A percentile compares a stretch with the other conserved stretches of the same genome.
These are phyloP conservation scores for Pezicula rhizophila DNA, from an alignment of 2,329 filamentous ascomycete species.

Conservation along the genomic window DNA sequence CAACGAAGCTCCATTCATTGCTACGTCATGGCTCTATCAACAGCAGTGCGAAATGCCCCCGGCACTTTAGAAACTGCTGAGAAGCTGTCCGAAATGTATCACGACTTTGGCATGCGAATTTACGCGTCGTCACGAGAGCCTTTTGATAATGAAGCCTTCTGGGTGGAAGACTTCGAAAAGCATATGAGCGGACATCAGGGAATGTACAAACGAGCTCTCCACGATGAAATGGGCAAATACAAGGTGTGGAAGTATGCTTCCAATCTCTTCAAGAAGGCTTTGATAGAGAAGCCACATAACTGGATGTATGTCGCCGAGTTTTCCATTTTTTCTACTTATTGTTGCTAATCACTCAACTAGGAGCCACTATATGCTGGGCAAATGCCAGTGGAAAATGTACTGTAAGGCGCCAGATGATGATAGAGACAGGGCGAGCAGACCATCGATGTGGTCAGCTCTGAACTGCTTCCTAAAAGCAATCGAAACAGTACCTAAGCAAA, in stretches of 20 bases:
- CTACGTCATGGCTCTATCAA: constrained; percentile 60
- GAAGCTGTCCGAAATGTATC: constrained; percentile 59
- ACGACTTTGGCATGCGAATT: constrained; percentile 61
- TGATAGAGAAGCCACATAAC: constrained; percentile 50
- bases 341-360: constrained; percentile 29
- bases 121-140: constrained; percentile 65
- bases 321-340: not conserved
- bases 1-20: constrained; percentile 32
- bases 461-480: constrained; percentile 54
- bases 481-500: constrained; percentile 52
- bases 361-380: constrained; percentile 63
- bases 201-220: constrained; percentile 52
- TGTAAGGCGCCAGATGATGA: constrained; percentile 35
- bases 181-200: constrained; percentile 49
- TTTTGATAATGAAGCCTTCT: constrained; percentile 62
- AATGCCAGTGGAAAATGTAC: constrained; percentile 69
- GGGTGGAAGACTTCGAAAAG: constrained; percentile 52
- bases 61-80: constrained; percentile 44
- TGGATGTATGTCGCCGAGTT: constrained; percentile 48
- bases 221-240: constrained; percentile 50
- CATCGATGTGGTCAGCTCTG: constrained; percentile 41
- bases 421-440: constrained; percentile 27
- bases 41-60: constrained; percentile 51
- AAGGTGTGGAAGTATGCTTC: constrained; percentile 61
- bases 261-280: constrained; percentile 52